Evolutionary conservation across 768 basidiomycete species (phyloP), one percentile per base, ranked within the genome.

Genomic region (Candolleomyces aberdarensis): DNA sequence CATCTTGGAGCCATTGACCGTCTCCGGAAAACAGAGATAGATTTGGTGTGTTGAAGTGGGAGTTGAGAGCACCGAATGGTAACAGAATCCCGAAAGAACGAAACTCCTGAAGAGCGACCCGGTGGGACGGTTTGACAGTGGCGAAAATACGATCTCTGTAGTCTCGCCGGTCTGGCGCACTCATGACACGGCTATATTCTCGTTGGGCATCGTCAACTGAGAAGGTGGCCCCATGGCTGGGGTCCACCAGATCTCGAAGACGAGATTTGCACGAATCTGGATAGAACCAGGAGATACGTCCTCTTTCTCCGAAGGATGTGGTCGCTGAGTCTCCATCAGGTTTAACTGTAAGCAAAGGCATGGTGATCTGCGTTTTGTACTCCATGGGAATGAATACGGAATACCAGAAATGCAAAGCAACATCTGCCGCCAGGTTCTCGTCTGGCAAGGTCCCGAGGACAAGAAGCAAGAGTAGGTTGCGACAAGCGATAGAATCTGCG

Each of bases 401-500:
- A 56, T 81, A 80, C 75, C 76, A 78, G 57, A 76, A 71, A 59
- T 80, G 80, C 22, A 80, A 69, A 11, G 78, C 79, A 4, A 72
- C 62, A 32, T 80, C 80, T 5, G 74, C 78, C 1, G 74, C 74
- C 22, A 70, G 41, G 14, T 9, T 71, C 63, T 43, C 43, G 56
- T 77, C 70, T 2, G 66, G 52, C 46, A 72, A 63, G 9, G 64
- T 67, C 8, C 74, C 71, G 19, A 80, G 69, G 54, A 78, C 70
- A 32, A 71, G 58, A 26, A 80, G 73, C 13, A 81, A 59, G 2
- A 73, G 10, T 9, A 79, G 65, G 56, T 81, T 80, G 31, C 80
- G 76, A 19, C 69, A 63, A 13, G 69, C 67, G 52, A 69, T 51
- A 20, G 26, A 29, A 7, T 70, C 64, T 15, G 67, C 59, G 26